Evolutionary conservation across 208 protist genomes (phyloP).

Genomic region (Herpetomonas samuelpessoai): DNA sequence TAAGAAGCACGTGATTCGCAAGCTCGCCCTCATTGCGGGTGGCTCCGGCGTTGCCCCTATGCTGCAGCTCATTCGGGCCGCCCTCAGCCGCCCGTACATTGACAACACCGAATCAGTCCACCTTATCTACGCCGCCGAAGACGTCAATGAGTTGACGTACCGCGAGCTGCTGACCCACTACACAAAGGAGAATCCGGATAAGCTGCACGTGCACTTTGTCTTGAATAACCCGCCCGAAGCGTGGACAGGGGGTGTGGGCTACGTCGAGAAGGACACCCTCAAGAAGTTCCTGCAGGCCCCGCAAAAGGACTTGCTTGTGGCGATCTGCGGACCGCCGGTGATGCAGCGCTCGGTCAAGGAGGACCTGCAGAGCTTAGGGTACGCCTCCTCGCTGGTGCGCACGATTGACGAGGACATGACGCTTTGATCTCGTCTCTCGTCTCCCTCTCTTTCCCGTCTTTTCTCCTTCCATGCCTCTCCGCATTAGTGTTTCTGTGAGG

Average conservation of each 20-base stretch:
- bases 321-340: conserved; percentile 74
- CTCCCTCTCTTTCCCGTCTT: conserved; percentile 8
- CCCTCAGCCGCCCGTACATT: conserved; percentile 41
- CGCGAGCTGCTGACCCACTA: conserved; percentile 29
- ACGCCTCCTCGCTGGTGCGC: conserved; percentile 52
- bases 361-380: conserved; percentile 43
- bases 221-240: conserved; percentile 50
- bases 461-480: background rate
- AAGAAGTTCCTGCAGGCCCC: conserved; percentile 41
- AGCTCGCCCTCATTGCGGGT: conserved; percentile 55
- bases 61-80: conserved; percentile 75
- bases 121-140: conserved; percentile 61
- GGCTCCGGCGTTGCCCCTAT: conserved; percentile 75
- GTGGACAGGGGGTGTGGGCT: conserved; percentile 68
- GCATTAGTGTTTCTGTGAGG: background rate
- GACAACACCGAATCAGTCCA: conserved; percentile 48
- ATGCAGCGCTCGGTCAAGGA: conserved; percentile 70
- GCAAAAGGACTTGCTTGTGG: conserved; percentile 63
- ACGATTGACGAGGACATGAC: conserved; percentile 58
- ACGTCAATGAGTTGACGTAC: conserved; percentile 61
- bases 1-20: conserved; percentile 33
- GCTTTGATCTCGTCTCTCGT: conserved; percentile 14
- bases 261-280: conserved; percentile 33
- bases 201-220: conserved; percentile 46
- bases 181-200: conserved; percentile 32